Percentiles rank a stretch among this genome's conserved stretches.
Evolutionary conservation across 192 early-diverging fungal species (phyloP).

Genomic region (Linderina pennispora): DNA sequence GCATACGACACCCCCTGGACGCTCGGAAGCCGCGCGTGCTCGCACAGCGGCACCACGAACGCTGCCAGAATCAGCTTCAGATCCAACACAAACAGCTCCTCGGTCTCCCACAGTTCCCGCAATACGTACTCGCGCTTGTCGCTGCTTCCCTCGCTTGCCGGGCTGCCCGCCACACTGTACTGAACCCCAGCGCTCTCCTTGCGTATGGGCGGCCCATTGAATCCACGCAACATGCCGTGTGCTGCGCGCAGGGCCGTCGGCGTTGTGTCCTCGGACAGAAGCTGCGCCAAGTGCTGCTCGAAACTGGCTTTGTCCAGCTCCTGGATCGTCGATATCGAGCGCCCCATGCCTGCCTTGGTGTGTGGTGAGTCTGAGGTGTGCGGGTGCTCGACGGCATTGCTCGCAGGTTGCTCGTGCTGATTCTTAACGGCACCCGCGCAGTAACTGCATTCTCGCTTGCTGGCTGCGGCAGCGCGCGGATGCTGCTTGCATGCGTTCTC

Average conservation of each 20-base stretch:
- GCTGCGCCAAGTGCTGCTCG: slow-evolving; percentile 18
- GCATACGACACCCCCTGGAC: slow-evolving; percentile 29
- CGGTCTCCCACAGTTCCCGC: slow-evolving; percentile 44
- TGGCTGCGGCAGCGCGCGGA: no score
- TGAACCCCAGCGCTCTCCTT: no score
- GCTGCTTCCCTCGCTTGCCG: background rate
- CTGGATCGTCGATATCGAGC: no score
- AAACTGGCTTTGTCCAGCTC: slow-evolving; percentile 9
- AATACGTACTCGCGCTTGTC: slow-evolving; percentile 39
- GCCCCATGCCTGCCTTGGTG: no score
- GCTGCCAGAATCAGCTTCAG: slow-evolving; percentile 43
- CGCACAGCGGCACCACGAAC: slow-evolving; percentile 24
- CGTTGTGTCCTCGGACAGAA: slow-evolving; percentile 13
- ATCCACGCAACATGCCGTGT: no score
- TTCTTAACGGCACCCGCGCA: no score
- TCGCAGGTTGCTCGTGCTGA: no score
- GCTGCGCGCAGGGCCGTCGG: slow-evolving; percentile 18
- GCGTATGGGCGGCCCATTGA: background rate
- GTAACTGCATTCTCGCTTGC: no score
- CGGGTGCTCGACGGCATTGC: no score
- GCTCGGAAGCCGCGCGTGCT: slow-evolving; percentile 11
- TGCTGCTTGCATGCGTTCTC: no score
- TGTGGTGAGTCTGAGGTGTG: no score
- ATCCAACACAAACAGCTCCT: slow-evolving; percentile 48
- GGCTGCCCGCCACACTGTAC: background rate